Evolutionary conservation across 208 protist species (phyloP).

Genomic region (Leishmania arabica): DNA sequence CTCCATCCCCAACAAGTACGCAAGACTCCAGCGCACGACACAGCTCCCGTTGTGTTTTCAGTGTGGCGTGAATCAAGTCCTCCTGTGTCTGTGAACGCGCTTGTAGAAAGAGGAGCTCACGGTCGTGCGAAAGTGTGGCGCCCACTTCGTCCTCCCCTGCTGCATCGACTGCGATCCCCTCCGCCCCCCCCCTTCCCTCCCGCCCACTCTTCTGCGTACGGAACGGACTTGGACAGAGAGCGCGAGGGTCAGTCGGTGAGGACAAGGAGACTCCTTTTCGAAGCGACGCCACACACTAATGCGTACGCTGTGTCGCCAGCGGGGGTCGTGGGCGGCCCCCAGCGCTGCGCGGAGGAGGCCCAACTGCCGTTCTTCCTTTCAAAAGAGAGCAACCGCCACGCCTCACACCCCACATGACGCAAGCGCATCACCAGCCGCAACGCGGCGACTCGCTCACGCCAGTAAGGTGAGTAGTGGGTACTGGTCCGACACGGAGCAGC

Average conservation of each 20-base stretch:
- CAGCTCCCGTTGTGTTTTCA: neutral
- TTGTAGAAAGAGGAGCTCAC: neutral
- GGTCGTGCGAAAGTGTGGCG: neutral
- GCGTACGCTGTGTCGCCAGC: neutral
- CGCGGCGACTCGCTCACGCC: slow-evolving; percentile 18
- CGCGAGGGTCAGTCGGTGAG: neutral
- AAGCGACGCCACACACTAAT: neutral
- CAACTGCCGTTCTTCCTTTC: neutral
- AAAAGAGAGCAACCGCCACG: neutral
- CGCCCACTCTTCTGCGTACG: neutral
- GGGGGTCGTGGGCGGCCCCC: neutral
- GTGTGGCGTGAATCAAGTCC: neutral
- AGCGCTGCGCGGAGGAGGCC: neutral
- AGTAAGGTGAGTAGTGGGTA: slow-evolving; percentile 76
- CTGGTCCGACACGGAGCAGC: slow-evolving; percentile 68
- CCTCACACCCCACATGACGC: neutral
- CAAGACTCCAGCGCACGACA: neutral
- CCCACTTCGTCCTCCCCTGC: no score
- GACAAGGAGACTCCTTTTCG: neutral
- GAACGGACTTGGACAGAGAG: neutral
- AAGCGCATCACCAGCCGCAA: neutral
- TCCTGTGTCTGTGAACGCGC: neutral
- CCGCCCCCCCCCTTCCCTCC: no score
- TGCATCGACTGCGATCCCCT: neutral
- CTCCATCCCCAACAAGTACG: neutral